Evolutionary conservation across 495 filamentous ascomycete genomes (phyloP).

Genomic region (Neohortaea acidophila): DNA sequence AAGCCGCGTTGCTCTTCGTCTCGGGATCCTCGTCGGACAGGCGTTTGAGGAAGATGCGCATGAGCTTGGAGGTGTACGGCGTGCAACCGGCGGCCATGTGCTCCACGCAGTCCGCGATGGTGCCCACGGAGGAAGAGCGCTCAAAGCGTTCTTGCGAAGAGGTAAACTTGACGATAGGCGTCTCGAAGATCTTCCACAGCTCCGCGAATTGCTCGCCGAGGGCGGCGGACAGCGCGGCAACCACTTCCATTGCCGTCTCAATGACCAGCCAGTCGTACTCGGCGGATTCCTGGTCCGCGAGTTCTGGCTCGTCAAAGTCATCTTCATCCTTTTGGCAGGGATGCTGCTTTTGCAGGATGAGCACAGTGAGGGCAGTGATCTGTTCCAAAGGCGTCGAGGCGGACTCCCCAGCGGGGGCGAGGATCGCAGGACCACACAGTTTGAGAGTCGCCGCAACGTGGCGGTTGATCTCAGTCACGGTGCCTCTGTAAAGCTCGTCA

Average conservation of each 20-base stretch:
- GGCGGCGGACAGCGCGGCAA: conserved; percentile 66
- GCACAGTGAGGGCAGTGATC: conserved; percentile 48
- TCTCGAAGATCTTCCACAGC: conserved; percentile 87
- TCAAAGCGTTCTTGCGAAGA: conserved; percentile 70
- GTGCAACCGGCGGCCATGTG: conserved; percentile 68
- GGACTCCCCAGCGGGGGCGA: conserved; percentile 30
- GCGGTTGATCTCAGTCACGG: conserved; percentile 89
- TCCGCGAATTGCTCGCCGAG: conserved; percentile 69
- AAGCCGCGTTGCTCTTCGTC: conserved; percentile 88
- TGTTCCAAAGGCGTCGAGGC: conserved; percentile 31
- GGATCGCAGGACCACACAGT: conserved; percentile 73
- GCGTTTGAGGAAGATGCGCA: conserved; percentile 74
- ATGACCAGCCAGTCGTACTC: conserved; percentile 97
- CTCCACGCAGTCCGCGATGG: conserved; percentile 80
- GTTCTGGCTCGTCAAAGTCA: conserved; percentile 45
- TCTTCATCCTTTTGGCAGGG: conserved; percentile 76
- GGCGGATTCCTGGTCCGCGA: conserved; percentile 61
- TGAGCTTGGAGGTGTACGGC: conserved; percentile 52
- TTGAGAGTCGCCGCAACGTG: conserved; percentile 88
- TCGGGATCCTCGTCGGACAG: conserved; percentile 80
- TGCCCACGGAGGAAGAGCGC: conserved; percentile 75
- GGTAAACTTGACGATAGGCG: conserved; percentile 74
- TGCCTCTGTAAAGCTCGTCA: conserved; percentile 42
- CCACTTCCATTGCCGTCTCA: conserved; percentile 81
- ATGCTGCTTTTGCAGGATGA: conserved; percentile 75